These are phyloP conservation scores for Paramecium pentaurelia DNA, from an alignment of 73 alveolate genomes.

Conservation along the genomic window DNA sequence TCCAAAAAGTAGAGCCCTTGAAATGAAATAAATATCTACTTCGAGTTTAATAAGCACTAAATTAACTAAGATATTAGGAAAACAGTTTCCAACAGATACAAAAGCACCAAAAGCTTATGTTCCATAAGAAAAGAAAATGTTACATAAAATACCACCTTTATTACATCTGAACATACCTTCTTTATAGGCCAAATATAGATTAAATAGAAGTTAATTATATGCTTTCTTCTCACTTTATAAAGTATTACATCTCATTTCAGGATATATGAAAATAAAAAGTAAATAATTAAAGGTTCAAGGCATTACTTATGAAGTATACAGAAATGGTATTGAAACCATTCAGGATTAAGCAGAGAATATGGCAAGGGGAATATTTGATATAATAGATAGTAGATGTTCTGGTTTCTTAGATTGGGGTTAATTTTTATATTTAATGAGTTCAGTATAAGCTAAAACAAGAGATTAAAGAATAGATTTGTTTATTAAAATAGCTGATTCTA, in stretches of 20 bases:
- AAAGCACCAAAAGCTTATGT: not conserved
- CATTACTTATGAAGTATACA: not conserved
- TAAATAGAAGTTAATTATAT: not conserved
- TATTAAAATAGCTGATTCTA: slow-evolving; percentile 34
- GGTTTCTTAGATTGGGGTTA: slow-evolving; percentile 38
- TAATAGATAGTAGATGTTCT: not conserved
- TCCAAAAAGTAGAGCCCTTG: slow-evolving; percentile 23
- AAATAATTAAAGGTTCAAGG: not conserved
- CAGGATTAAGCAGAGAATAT: slow-evolving; percentile 30
- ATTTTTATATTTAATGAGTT: slow-evolving; percentile 31
- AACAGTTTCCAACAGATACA: not conserved
- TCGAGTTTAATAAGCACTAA: not conserved
- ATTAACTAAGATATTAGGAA: not conserved
- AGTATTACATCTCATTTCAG: not conserved
- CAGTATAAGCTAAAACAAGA: slow-evolving; percentile 40
- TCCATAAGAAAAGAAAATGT: not conserved
- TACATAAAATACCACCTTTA: not conserved
- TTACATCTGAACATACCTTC: not conserved
- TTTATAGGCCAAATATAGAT: not conserved
- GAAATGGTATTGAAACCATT: slow-evolving; percentile 32
- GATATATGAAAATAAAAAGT: not conserved
- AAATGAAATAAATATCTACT: not conserved
- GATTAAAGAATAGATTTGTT: slow-evolving; percentile 31
- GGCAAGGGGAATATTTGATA: slow-evolving; percentile 32
- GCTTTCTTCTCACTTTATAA: not conserved